Base-by-base conservation (phyloP, 2,329 filamentous ascomycete species). In the Fusarium piperis region DNA sequence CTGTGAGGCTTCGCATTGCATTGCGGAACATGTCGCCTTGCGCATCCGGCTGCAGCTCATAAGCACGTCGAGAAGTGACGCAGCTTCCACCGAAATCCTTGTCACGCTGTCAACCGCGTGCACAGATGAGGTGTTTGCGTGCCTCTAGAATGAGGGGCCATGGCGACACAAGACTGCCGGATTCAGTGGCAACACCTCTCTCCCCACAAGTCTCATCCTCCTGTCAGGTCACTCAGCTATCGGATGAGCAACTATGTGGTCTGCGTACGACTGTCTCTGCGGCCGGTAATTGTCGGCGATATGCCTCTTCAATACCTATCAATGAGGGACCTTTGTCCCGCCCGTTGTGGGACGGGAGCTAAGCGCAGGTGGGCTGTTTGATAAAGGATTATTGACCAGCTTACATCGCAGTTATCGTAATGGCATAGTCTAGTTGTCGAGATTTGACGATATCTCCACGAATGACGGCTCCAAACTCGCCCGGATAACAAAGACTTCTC, bases 261-360 rank as follows among this genome's bases (percentile, higher is more conserved):
- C 16, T 36, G 23, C 59, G 39, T 64, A 35, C 48, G 33, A 46
- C 48, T 52, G 55, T 20, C 51, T 44, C 28, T 44, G 9, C 36
- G 10, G 57, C 57, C 70, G 57, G 61, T 39, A 56, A 70, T 53
- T 62, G 46, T 55, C 61, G 62, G 55, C 51, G 36, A 48, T 48
- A 48, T 48, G 38, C 26, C 16, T 30, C 52, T 53, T 61, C 63
- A 67, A 71, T 57, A 65, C 73, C 64, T 76, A 76, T 74, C 73
- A 68, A 58, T 62, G 61, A 76, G 73, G 72, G 71, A 70, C 65
- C 55, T 57, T 41, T 61, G 67, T 76, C 67, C 71, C 67, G 69
- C 72, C 64, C 63, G 52, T 64, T 71, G 73, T 70, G 73, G 73
- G 71, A 76, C 72, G 38, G 63, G 60, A 67, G 58, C 66, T 59